Evolutionary conservation across 2,329 filamentous ascomycete genomes (phyloP).

Genomic region (Ascochyta pisi): DNA sequence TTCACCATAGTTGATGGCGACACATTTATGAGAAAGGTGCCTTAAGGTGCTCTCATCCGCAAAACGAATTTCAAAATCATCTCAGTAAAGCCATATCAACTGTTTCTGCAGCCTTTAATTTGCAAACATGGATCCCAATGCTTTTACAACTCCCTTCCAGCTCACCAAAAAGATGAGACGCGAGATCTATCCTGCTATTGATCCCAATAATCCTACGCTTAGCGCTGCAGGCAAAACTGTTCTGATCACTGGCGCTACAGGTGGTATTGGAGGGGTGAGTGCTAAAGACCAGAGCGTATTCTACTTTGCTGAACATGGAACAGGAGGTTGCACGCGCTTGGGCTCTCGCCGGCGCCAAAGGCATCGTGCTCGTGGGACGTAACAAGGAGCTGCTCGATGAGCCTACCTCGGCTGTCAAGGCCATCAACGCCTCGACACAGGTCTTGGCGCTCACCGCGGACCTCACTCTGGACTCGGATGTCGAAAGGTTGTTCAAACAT

Average conservation of each 20-base stretch:
- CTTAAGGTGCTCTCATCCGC: background rate
- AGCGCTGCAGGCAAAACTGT: slow-evolving; percentile 28
- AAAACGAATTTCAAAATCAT: background rate
- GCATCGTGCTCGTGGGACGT: slow-evolving; percentile 33
- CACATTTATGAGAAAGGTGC: background rate
- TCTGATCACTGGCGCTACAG: slow-evolving; percentile 29
- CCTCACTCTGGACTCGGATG: slow-evolving; percentile 25
- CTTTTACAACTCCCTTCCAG: slow-evolving; percentile 24
- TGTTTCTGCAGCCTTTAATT: background rate
- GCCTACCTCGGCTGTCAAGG: slow-evolving; percentile 18
- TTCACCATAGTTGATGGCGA: background rate
- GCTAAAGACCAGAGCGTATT: background rate
- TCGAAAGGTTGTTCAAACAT: slow-evolving; percentile 23
- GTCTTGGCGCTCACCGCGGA: slow-evolving; percentile 30
- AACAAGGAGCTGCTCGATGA: slow-evolving; percentile 28
- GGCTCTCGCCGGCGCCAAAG: slow-evolving; percentile 33
- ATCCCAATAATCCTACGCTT: slow-evolving; percentile 21
- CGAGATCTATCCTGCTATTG: slow-evolving; percentile 26
- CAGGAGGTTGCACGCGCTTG: slow-evolving; percentile 34
- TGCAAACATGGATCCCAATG: slow-evolving; percentile 7
- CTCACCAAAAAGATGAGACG: slow-evolving; percentile 25
- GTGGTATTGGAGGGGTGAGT: slow-evolving; percentile 26
- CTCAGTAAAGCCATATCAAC: background rate
- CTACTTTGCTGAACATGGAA: background rate
- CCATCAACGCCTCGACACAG: slow-evolving; percentile 23